Conservation (phyloP, 148 eudicot genomes). For the Pharnaceum exiguum region DNA sequence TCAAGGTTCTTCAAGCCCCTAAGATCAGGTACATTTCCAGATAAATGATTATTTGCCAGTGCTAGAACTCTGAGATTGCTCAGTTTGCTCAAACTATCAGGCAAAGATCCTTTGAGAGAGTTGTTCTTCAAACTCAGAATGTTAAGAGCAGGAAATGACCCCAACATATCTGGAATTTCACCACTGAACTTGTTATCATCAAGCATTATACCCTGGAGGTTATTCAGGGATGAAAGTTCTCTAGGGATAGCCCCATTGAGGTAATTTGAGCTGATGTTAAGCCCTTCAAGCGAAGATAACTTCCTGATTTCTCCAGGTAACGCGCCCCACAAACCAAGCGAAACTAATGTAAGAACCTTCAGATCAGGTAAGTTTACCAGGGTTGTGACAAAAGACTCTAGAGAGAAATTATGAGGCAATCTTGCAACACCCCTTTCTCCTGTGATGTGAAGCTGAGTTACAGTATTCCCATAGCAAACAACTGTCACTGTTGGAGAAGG, state of each 20-base stretch:
- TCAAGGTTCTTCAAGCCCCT: conserved; percentile 52
- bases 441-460: conserved; percentile 71
- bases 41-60: conserved; percentile 59
- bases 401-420: conserved; percentile 61
- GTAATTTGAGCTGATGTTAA: conserved; percentile 75
- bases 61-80: conserved; percentile 60
- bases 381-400: conserved; percentile 47
- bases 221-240: conserved; percentile 40
- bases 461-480: conserved; percentile 63
- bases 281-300: conserved; percentile 66
- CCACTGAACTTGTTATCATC: conserved; percentile 66
- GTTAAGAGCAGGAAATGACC: conserved; percentile 57
- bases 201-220: conserved; percentile 68
- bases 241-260: conserved; percentile 51
- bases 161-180: conserved; percentile 44
- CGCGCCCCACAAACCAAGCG: conserved; percentile 72
- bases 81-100: conserved; percentile 48
- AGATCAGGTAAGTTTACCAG: conserved; percentile 57
- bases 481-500: conserved; percentile 54
- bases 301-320: conserved; percentile 45
- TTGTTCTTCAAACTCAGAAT: conserved; percentile 74
- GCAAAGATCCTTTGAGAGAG: conserved; percentile 58
- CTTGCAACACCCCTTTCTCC: conserved; percentile 38
- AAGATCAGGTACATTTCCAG: conserved; percentile 73
- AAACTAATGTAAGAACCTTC: conserved; percentile 82